phyloP scores from a whole-genome alignment of 805 yeast species.

The Kluyveromyces dobzhanskii region DNA sequence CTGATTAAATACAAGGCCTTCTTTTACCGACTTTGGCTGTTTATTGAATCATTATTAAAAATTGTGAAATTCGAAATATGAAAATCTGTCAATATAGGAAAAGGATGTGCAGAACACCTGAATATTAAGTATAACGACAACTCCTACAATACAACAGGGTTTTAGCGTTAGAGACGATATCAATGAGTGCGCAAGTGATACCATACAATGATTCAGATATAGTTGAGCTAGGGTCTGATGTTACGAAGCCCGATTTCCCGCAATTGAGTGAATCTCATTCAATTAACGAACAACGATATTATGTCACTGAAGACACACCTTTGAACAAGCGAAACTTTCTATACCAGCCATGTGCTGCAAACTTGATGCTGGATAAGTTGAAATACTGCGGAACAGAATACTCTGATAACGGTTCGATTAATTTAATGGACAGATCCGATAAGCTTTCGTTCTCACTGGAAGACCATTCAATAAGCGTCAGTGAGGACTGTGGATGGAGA shows the following conservation, averaged over 20 bases:
- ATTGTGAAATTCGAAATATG: too few species aligned
- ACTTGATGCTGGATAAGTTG: conserved; percentile 45
- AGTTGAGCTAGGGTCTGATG: conserved; percentile 8
- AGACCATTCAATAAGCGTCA: conserved; percentile 34
- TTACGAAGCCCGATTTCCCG: conserved; percentile 18
- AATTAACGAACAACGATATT: neutral
- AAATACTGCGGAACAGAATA: conserved; percentile 67
- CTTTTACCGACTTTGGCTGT: too few species aligned
- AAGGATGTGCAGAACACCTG: too few species aligned
- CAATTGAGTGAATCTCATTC: conserved; percentile 13
- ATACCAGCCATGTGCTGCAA: conserved; percentile 71
- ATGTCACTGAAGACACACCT: conserved; percentile 62
- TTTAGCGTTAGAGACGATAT: too few species aligned
- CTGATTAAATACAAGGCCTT: too few species aligned
- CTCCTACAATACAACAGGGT: too few species aligned
- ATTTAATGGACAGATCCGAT: conserved; percentile 49
- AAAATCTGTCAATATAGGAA: too few species aligned
- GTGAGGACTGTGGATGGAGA: conserved; percentile 71
- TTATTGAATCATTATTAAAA: too few species aligned
- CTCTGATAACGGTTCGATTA: conserved; percentile 35
- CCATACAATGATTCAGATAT: conserved; percentile 16
- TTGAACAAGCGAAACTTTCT: conserved; percentile 72
- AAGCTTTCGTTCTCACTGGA: conserved; percentile 38
- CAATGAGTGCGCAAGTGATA: conserved; percentile 4
- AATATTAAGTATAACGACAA: too few species aligned